Conservation (phyloP, 1,284 basidiomycete genomes). For the Tylopilus sp. region DNA sequence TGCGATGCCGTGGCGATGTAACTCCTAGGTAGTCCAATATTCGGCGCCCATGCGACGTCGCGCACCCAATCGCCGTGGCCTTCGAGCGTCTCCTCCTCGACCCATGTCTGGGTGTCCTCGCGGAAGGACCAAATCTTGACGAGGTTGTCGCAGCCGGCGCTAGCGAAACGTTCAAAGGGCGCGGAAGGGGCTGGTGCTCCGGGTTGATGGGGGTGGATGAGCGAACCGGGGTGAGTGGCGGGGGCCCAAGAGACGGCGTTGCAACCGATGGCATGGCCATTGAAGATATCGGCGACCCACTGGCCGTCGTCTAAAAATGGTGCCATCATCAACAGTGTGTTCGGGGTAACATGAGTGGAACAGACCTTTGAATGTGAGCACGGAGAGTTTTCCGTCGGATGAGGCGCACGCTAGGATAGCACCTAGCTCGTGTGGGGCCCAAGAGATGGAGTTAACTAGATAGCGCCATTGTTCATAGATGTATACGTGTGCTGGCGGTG, state of each 20-base stretch:
- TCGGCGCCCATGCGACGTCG: constrained; percentile 97
- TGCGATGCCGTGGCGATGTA: constrained; percentile 97
- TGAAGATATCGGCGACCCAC: constrained; percentile 94
- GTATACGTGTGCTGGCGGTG: background rate
- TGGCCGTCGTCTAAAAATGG: constrained; percentile 82
- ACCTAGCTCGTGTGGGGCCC: constrained; percentile 97
- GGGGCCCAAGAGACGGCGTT: constrained; percentile 99
- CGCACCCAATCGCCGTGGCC: constrained; percentile 98
- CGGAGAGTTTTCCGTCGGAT: constrained; percentile 97
- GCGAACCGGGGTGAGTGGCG: constrained; percentile 81
- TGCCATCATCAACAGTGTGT: background rate
- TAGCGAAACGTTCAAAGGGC: constrained; percentile 84
- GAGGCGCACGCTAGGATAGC: constrained; percentile 96
- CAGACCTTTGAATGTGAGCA: constrained; percentile 93
- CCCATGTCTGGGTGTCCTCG: constrained; percentile 80
- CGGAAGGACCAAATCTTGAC: constrained; percentile 93
- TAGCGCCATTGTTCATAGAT: too few species aligned
- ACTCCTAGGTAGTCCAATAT: constrained; percentile 89
- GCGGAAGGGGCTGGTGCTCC: constrained; percentile 42
- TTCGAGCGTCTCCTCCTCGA: constrained; percentile 83
- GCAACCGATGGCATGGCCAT: constrained; percentile 94
- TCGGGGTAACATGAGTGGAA: background rate
- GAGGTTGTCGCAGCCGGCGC: constrained; percentile 94
- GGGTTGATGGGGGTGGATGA: constrained; percentile 62
- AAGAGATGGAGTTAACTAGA: constrained; percentile 93